phyloP scores from a whole-genome alignment of 495 filamentous ascomycete species.

The Podospora anserina region DNA sequence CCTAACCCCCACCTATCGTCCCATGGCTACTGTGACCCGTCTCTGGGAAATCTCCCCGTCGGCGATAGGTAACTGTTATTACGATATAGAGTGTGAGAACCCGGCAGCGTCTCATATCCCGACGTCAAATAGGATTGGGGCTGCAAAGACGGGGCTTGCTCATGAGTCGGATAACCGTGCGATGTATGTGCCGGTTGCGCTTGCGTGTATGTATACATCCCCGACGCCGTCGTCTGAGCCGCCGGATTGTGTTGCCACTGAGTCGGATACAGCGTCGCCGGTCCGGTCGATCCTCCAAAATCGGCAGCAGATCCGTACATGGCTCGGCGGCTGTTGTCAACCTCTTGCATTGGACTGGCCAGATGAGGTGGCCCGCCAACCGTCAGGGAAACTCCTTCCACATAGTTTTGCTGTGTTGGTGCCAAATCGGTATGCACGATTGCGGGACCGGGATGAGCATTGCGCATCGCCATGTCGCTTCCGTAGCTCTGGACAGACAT shows the following conservation, averaged over 20 bases:
- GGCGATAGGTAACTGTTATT: background rate
- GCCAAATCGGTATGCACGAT: constrained; percentile 30
- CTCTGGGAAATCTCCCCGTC: background rate
- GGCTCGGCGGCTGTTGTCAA: background rate
- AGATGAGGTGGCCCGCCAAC: background rate
- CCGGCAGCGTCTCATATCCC: background rate
- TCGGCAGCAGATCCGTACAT: constrained; percentile 6
- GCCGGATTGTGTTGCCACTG: background rate
- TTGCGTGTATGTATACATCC: background rate
- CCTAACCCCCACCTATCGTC: background rate
- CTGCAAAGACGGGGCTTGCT: background rate
- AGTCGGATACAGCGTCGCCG: background rate
- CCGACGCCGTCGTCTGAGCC: background rate
- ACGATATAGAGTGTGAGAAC: background rate
- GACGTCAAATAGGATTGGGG: background rate
- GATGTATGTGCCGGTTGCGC: background rate
- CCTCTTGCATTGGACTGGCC: background rate
- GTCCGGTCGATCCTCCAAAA: constrained; percentile 5
- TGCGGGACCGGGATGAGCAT: constrained; percentile 26
- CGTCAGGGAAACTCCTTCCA: background rate
- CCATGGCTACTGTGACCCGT: background rate
- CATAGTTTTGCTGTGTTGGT: constrained; percentile 22
- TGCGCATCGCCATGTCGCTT: constrained; percentile 30
- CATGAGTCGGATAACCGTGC: background rate
- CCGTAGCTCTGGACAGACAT: constrained; percentile 15